Conservation (phyloP, 352 stramenopile genomes). For the Phytophthora sp. region DNA sequence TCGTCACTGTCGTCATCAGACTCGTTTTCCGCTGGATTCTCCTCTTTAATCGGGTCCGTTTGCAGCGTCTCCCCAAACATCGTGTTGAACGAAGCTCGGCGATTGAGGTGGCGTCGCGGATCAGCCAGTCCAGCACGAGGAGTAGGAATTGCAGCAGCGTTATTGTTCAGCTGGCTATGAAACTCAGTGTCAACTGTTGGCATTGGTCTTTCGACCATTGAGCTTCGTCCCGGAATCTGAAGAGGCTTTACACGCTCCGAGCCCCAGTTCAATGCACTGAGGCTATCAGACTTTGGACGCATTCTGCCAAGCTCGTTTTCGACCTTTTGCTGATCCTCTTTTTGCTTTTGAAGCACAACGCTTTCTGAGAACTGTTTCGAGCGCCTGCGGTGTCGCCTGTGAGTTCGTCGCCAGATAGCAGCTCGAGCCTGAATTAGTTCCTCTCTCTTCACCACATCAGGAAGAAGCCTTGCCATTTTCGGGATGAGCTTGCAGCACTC, state of each 20-base stretch:
- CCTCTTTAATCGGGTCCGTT: slow-evolving; percentile 64
- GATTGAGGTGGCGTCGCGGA: slow-evolving; percentile 69
- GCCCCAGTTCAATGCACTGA: slow-evolving; percentile 33
- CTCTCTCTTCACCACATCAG: slow-evolving; percentile 65
- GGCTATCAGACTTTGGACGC: slow-evolving; percentile 60
- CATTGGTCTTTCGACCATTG: slow-evolving; percentile 46
- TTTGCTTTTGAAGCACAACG: slow-evolving; percentile 70
- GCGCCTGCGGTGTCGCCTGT: slow-evolving; percentile 67
- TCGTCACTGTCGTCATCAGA: slow-evolving; percentile 52
- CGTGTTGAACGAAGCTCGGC: slow-evolving; percentile 60
- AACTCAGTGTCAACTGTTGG: slow-evolving; percentile 25
- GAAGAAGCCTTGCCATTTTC: slow-evolving; percentile 75
- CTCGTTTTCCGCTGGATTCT: slow-evolving; percentile 59
- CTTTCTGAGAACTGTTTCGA: slow-evolving; percentile 86
- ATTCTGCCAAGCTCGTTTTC: slow-evolving; percentile 34
- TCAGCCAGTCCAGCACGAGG: slow-evolving; percentile 49
- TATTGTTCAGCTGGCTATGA: slow-evolving; percentile 26
- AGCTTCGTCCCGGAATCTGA: slow-evolving; percentile 31
- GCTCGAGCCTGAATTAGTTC: slow-evolving; percentile 68
- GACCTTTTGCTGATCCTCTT: slow-evolving; percentile 44
- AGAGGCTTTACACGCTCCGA: slow-evolving; percentile 27
- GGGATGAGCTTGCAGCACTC: slow-evolving; percentile 77
- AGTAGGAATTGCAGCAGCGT: slow-evolving; percentile 22
- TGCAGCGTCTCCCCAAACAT: slow-evolving; percentile 62
- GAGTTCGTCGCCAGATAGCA: slow-evolving; percentile 62